Percentiles rank a stretch among this genome's conserved stretches.
phyloP scores from a whole-genome alignment of 306 rosid species.

The Inga oerstediana region DNA sequence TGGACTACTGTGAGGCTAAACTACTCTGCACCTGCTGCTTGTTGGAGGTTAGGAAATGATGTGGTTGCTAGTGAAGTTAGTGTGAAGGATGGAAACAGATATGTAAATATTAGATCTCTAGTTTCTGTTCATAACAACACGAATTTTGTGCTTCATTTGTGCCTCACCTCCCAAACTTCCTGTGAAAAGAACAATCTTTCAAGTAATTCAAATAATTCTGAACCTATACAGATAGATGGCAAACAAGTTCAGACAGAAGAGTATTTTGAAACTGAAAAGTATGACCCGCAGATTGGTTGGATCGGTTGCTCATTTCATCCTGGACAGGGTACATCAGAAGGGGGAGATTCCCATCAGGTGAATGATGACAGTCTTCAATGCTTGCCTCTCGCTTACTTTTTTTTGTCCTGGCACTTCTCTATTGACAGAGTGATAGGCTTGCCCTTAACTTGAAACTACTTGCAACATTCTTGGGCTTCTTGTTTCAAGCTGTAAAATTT shows the following conservation, averaged over 20 bases:
- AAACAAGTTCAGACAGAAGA: slow-evolving; percentile 55
- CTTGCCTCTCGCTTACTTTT: slow-evolving; percentile 16
- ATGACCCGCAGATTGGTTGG: slow-evolving; percentile 70
- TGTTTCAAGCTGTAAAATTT: not conserved
- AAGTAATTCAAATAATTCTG: slow-evolving; percentile 47
- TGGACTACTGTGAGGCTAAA: slow-evolving; percentile 98
- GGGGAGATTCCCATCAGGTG: slow-evolving; percentile 61
- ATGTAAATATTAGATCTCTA: slow-evolving; percentile 83
- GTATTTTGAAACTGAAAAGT: slow-evolving; percentile 74
- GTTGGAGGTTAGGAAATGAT: slow-evolving; percentile 92
- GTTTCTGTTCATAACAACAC: slow-evolving; percentile 84
- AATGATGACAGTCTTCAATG: slow-evolving; percentile 23
- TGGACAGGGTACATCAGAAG: slow-evolving; percentile 49
- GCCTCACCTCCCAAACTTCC: slow-evolving; percentile 58
- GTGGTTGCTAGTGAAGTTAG: slow-evolving; percentile 97
- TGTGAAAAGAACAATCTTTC: slow-evolving; percentile 33
- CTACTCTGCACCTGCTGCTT: slow-evolving; percentile 95
- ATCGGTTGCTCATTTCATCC: slow-evolving; percentile 46
- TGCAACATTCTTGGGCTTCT: slow-evolving; percentile 9
- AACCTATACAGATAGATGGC: slow-evolving; percentile 40
- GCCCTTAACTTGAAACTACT: slow-evolving; percentile 5
- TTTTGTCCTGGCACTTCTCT: not conserved
- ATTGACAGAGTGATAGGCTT: not conserved
- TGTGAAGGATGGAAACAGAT: slow-evolving; percentile 84
- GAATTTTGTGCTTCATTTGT: slow-evolving; percentile 67